phyloP scores from a whole-genome alignment of 1,284 basidiomycete genomes.

The Ceratobasidium sp. region DNA sequence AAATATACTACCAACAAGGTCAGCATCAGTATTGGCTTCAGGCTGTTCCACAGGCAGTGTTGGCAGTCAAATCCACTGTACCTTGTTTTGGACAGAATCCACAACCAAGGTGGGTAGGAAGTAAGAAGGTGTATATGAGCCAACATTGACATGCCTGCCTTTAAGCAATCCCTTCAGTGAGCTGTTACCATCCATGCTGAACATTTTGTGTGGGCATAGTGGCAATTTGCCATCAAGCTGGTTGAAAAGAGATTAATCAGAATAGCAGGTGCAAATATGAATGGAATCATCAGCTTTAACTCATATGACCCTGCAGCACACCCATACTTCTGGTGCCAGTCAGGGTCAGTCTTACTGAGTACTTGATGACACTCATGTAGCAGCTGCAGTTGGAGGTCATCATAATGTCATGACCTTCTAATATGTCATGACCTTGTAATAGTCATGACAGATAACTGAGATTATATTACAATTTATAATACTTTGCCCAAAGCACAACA shows the following conservation, averaged over 20 bases:
- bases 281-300: too few species aligned
- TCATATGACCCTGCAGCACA: conserved; percentile 51
- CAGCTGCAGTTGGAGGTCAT: neutral
- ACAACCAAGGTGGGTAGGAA: conserved; percentile 46
- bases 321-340: conserved; percentile 44
- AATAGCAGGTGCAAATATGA: neutral
- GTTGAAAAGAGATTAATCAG: neutral
- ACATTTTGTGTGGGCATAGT: conserved; percentile 47
- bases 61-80: too few species aligned
- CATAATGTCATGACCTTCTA: too few species aligned
- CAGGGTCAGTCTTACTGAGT: conserved; percentile 22
- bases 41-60: too few species aligned
- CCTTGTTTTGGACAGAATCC: conserved; percentile 46
- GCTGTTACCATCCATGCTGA: conserved; percentile 53
- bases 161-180: conserved; percentile 50
- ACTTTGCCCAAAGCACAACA: too few species aligned
- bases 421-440: too few species aligned
- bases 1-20: neutral
- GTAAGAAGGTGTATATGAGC: conserved; percentile 43
- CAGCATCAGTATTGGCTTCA: neutral
- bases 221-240: conserved; percentile 46
- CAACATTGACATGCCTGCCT: conserved; percentile 20
- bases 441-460: too few species aligned
- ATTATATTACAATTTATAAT: too few species aligned
- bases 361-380: neutral